Evolutionary conservation across 805 yeast species (phyloP), one percentile per base, ranked within the genome.

Genomic region (baker's yeast (Saccharomyces cerevisiae)): DNA sequence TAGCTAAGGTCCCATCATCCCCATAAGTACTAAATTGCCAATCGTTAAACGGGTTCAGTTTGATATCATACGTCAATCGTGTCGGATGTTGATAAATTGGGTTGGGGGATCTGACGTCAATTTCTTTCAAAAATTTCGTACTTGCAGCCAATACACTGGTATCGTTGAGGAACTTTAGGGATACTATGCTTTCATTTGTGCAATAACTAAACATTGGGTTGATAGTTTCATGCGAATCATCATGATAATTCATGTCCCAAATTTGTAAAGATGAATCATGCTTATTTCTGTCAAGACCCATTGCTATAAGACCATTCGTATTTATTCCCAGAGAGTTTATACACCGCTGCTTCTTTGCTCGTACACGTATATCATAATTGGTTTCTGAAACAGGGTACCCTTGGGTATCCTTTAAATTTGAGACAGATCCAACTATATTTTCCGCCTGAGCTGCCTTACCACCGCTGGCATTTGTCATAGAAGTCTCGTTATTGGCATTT

Each of bases 1-100:
- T 75, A 0, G 92, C 84, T 50, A 90, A 71, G 0, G 94, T 80
- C 1, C 96, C 96, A 63, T 87, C 92, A 61, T 90, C 96, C 51
- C 88, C 81, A 58, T 80, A 80, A 0, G 95, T 83, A 17, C 89
- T 81, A 67, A 91, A 88, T 57, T 80, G 76, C 68, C 80, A 78
- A 11, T 77, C 77, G 62, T 83, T 82, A 63, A 81, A 81, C 2
- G 87, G 92, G 64, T 88, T 91, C 30, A 84, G 73, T 8, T 80
- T 76, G 48, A 91, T 76, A 21, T 86, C 86, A 61, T 81, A 76
- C 0, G 90, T 82, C 55, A 87, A 80, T 61, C 84, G 81, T 0
- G 95, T 85, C 2, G 91, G 85, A 62, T 87, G 76, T 66, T 88
- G 96, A 63, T 80, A 83, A 1, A 78, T 77, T 0, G 91, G 88